A percentile compares a stretch with the other conserved stretches of the same genome.
Evolutionary conservation across 257 asterid species (phyloP).

Genomic region (Coffea canephora): DNA sequence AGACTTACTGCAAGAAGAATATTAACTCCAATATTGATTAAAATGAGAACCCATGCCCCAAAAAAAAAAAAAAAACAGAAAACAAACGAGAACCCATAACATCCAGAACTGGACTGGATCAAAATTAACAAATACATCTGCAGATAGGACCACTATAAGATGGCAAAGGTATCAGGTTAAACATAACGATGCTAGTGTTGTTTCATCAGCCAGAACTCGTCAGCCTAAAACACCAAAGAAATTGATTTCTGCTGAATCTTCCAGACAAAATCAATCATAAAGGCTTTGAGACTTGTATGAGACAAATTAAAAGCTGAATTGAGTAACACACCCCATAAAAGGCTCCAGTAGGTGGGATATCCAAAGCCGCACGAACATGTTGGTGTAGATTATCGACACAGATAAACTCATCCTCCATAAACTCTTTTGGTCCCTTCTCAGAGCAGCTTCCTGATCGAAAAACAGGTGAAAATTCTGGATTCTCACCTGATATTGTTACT

Average conservation of each 20-base stretch:
- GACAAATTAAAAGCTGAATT: conserved; percentile 14
- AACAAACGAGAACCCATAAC: neutral
- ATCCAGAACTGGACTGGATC: neutral
- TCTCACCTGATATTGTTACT: conserved; percentile 43
- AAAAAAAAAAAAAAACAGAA: too few species aligned
- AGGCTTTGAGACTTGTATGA: neutral
- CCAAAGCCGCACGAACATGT: conserved; percentile 41
- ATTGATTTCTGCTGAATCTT: neutral
- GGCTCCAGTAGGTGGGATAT: conserved; percentile 60
- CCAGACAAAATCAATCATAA: neutral
- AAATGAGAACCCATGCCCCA: neutral
- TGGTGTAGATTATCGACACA: conserved; percentile 68
- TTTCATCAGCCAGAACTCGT: neutral
- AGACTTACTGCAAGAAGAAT: neutral
- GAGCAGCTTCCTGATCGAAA: conserved; percentile 84
- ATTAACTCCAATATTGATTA: neutral
- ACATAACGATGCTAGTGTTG: too few species aligned
- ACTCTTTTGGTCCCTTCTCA: conserved; percentile 77
- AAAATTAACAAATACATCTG: neutral
- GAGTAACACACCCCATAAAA: conserved; percentile 72
- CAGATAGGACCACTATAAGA: neutral
- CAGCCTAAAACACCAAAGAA: neutral
- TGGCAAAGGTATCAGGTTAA: neutral
- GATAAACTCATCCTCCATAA: conserved; percentile 81
- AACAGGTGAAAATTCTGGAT: conserved; percentile 51